Conservation (phyloP, 2,329 filamentous ascomycete genomes). For the Myriosclerotinia curreyana region DNA sequence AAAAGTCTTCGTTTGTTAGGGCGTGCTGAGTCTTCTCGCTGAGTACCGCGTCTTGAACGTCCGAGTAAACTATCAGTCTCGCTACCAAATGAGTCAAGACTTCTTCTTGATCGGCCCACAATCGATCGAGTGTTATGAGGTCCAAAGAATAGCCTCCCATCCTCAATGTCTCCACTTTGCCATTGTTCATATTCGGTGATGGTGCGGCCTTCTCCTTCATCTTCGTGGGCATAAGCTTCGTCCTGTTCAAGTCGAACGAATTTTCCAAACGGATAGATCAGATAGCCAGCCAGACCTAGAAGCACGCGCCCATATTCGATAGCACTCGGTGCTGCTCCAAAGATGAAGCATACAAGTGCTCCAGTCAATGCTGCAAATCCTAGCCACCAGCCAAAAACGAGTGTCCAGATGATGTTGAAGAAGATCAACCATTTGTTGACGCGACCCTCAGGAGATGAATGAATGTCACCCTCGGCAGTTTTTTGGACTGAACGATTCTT, state of each 20-base stretch:
- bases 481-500: constrained; percentile 95
- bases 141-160: constrained; percentile 93
- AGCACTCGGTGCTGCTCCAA: constrained; percentile 75
- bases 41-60: constrained; percentile 52
- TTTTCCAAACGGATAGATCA: constrained; percentile 96
- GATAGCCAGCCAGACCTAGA: constrained; percentile 77
- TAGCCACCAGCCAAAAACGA: constrained; percentile 96
- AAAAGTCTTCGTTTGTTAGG: constrained; percentile 80
- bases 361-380: constrained; percentile 70
- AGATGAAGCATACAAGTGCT: constrained; percentile 73
- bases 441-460: constrained; percentile 84
- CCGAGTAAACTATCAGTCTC: constrained; percentile 90
- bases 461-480: constrained; percentile 93
- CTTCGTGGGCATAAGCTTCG: constrained; percentile 90
- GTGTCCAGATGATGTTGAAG: constrained; percentile 87
- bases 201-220: constrained; percentile 91
- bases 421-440: constrained; percentile 82
- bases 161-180: constrained; percentile 96
- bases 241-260: constrained; percentile 93
- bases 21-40: constrained; percentile 43
- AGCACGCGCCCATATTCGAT: constrained; percentile 83
- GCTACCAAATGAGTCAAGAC: constrained; percentile 73
- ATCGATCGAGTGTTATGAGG: constrained; percentile 72
- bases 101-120: constrained; percentile 80
- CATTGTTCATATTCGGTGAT: constrained; percentile 99